A percentile compares a stretch with the other conserved stretches of the same genome.
Evolutionary conservation across 495 filamentous ascomycete genomes (phyloP).

Genomic region (Amorphotheca resinae): DNA sequence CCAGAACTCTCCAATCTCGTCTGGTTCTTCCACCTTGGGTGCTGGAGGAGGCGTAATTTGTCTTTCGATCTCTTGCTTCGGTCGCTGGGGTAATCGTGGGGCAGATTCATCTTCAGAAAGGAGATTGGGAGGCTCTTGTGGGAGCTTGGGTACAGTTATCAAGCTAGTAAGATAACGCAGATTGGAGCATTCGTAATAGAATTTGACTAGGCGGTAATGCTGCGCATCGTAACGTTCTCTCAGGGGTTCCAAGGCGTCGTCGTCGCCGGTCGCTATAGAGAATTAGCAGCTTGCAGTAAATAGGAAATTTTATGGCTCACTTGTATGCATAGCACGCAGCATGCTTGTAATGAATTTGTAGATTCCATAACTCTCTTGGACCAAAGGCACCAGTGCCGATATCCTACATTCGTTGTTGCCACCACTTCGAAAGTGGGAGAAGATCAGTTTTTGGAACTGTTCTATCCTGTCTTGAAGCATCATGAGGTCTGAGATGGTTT

Average conservation of each 20-base stretch:
- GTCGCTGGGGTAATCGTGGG: slow-evolving; percentile 72
- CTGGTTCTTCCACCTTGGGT: slow-evolving; percentile 62
- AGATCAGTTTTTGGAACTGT: slow-evolving; percentile 93
- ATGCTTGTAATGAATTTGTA: slow-evolving; percentile 95
- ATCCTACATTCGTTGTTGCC: slow-evolving; percentile 95
- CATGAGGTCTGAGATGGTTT: slow-evolving; percentile 96
- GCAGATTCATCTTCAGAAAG: slow-evolving; percentile 71
- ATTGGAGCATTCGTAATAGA: slow-evolving; percentile 98
- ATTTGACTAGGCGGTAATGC: slow-evolving; percentile 88
- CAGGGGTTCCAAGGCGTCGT: slow-evolving; percentile 86
- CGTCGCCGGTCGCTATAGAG: slow-evolving; percentile 71
- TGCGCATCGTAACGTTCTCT: slow-evolving; percentile 84
- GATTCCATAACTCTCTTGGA: slow-evolving; percentile 97
- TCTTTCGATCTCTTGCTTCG: slow-evolving; percentile 54
- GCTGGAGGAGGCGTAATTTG: slow-evolving; percentile 53
- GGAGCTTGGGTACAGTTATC: slow-evolving; percentile 91
- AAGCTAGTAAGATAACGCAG: slow-evolving; percentile 89
- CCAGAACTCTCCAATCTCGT: slow-evolving; percentile 97
- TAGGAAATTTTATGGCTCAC: slow-evolving; percentile 44
- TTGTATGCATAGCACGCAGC: slow-evolving; percentile 92
- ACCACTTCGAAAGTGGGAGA: slow-evolving; percentile 83
- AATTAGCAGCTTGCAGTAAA: slow-evolving; percentile 7
- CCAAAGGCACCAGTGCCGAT: slow-evolving; percentile 80
- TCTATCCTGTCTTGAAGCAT: slow-evolving; percentile 95
- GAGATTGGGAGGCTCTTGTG: slow-evolving; percentile 84